These are phyloP conservation scores for Cryptococcus sp. DNA, from an alignment of 1,284 basidiomycete species.

Conservation along the genomic window DNA sequence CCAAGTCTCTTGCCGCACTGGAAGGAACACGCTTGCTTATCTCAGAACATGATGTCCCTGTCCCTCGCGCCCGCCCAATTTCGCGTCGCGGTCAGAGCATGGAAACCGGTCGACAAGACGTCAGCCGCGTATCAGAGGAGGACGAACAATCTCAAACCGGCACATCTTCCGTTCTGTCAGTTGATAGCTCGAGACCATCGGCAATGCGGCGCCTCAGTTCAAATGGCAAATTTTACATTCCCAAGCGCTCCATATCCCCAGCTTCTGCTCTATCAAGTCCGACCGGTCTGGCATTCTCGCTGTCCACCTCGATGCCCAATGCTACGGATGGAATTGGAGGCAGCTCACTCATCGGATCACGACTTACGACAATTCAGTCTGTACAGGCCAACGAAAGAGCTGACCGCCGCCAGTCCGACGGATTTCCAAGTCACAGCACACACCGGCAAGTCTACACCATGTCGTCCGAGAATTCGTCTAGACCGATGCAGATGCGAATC, in stretches of 20 bases:
- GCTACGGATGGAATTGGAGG: slow-evolving; percentile 5
- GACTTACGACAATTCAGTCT: neutral
- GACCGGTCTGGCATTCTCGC: slow-evolving; percentile 8
- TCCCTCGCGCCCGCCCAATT: slow-evolving; percentile 8
- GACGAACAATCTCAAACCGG: slow-evolving; percentile 19
- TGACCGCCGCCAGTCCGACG: slow-evolving; percentile 38
- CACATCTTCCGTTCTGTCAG: neutral
- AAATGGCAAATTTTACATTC: slow-evolving; percentile 41
- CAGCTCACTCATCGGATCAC: slow-evolving; percentile 7
- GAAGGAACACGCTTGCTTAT: slow-evolving; percentile 26
- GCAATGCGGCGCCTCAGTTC: slow-evolving; percentile 20
- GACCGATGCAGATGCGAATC: slow-evolving; percentile 30
- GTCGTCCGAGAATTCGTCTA: slow-evolving; percentile 7
- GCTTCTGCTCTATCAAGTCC: slow-evolving; percentile 14
- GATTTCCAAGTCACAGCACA: slow-evolving; percentile 11
- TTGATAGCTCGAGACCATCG: slow-evolving; percentile 13
- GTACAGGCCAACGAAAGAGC: slow-evolving; percentile 12
- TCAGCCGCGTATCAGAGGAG: slow-evolving; percentile 26
- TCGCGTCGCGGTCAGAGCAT: slow-evolving; percentile 20
- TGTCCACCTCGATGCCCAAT: slow-evolving; percentile 1
- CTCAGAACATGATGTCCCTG: slow-evolving; percentile 3
- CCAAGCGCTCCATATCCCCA: slow-evolving; percentile 40
- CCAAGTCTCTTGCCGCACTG: slow-evolving; percentile 40
- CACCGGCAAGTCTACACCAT: slow-evolving; percentile 9
- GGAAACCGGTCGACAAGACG: slow-evolving; percentile 24